phyloP scores from a whole-genome alignment of 441 rosid species.

The Populus hybrid region DNA sequence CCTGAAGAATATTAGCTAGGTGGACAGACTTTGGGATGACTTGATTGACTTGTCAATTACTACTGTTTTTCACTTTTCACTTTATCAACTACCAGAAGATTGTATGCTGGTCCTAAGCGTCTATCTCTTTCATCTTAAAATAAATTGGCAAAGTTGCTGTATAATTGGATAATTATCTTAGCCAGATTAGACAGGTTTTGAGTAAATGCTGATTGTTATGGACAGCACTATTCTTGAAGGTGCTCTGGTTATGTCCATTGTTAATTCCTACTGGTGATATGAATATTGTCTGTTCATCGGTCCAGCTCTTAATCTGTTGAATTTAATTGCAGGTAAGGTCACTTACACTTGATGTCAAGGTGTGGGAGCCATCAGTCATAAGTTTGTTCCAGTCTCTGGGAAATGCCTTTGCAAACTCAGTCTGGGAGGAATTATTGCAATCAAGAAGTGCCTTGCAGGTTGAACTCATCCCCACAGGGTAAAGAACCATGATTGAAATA shows the following conservation, averaged over 20 bases:
- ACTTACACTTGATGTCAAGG: conserved; percentile 82
- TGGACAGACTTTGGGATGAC: background rate
- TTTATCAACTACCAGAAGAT: background rate
- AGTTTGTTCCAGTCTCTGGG: conserved; percentile 73
- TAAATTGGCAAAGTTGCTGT: background rate
- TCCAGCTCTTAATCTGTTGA: conserved; percentile 2
- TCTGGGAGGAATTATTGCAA: conserved; percentile 85
- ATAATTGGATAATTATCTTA: background rate
- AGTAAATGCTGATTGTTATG: background rate
- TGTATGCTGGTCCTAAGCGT: background rate
- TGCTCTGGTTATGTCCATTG: background rate
- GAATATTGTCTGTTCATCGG: background rate
- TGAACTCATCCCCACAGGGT: conserved; percentile 69
- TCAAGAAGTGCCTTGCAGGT: conserved; percentile 78
- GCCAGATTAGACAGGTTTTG: background rate
- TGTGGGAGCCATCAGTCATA: conserved; percentile 90
- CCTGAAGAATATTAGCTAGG: background rate
- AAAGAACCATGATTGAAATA: conserved; percentile 24
- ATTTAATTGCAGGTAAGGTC: conserved; percentile 77
- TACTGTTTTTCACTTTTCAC: background rate
- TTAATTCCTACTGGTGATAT: background rate
- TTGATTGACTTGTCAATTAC: background rate
- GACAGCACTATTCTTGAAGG: background rate
- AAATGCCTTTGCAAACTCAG: conserved; percentile 73
- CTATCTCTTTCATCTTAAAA: background rate